phyloP scores from a whole-genome alignment of 306 rosid genomes.

The Lupinus albus region DNA sequence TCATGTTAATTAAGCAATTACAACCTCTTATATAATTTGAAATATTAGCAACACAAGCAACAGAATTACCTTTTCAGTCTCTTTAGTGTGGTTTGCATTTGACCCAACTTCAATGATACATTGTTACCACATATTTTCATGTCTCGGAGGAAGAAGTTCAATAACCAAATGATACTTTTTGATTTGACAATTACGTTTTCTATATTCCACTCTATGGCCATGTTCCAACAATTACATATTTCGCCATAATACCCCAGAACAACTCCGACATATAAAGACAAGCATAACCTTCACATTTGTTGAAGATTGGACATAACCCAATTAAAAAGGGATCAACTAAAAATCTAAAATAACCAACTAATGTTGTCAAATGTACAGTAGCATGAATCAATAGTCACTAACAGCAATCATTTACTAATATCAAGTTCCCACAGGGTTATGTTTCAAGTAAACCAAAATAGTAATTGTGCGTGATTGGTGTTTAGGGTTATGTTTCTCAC shows the following conservation, averaged over 20 bases:
- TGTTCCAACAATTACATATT: background rate
- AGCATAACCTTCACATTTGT: background rate
- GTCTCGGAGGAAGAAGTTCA: background rate
- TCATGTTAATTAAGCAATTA: too few species aligned
- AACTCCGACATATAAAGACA: slow-evolving; percentile 23
- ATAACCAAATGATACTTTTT: slow-evolving; percentile 14
- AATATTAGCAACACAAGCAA: background rate
- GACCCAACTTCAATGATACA: slow-evolving; percentile 45
- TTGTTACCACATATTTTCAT: background rate
- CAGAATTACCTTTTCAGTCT: slow-evolving; percentile 60
- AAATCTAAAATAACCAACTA: background rate
- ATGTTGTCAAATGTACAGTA: too few species aligned
- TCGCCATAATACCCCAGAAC: slow-evolving; percentile 1
- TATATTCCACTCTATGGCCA: background rate
- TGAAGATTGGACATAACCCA: slow-evolving; percentile 1
- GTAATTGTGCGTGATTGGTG: too few species aligned
- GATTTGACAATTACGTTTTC: slow-evolving; percentile 6
- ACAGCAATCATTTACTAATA: too few species aligned
- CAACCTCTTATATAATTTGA: background rate
- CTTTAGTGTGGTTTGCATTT: slow-evolving; percentile 64
- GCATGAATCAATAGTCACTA: too few species aligned
- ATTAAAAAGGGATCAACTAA: background rate
- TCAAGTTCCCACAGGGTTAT: too few species aligned
- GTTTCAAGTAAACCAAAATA: too few species aligned
- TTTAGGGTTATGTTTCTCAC: too few species aligned